These are phyloP conservation scores for Neofusicoccum parvum DNA, from an alignment of 2,329 filamentous ascomycete species.

Conservation along the genomic window DNA sequence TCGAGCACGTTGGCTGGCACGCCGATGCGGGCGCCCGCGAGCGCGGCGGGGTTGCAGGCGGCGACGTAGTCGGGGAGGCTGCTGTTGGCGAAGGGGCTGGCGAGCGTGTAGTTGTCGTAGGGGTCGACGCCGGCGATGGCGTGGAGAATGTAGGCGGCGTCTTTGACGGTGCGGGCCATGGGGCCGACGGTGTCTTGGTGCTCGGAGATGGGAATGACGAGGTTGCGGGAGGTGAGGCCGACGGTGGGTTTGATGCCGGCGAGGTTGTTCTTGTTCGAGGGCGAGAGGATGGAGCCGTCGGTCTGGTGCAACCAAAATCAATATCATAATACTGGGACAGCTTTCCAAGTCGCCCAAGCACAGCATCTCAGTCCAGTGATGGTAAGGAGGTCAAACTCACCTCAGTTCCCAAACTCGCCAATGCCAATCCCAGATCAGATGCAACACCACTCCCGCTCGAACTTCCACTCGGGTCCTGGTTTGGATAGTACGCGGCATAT, in stretches of 20 bases:
- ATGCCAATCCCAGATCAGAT: slow-evolving; percentile 60
- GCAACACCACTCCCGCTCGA: slow-evolving; percentile 65
- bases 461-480: slow-evolving; percentile 64
- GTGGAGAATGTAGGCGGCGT: slow-evolving; percentile 59
- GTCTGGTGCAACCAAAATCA: slow-evolving; percentile 43
- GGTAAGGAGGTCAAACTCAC: too few relatives aligned
- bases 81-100: slow-evolving; percentile 54
- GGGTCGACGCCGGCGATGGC: slow-evolving; percentile 59
- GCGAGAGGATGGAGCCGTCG: slow-evolving; percentile 64
- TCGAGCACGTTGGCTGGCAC: slow-evolving; percentile 63
- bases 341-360: too few relatives aligned
- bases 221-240: slow-evolving; percentile 62
- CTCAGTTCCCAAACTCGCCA: slow-evolving; percentile 63
- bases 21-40: slow-evolving; percentile 64
- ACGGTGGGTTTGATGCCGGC: slow-evolving; percentile 62
- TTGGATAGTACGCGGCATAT: slow-evolving; percentile 61
- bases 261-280: slow-evolving; percentile 59
- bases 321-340: too few relatives aligned
- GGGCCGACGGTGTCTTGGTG: slow-evolving; percentile 61
- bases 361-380: too few relatives aligned
- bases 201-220: slow-evolving; percentile 67
- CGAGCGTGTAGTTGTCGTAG: slow-evolving; percentile 60
- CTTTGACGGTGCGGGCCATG: slow-evolving; percentile 61
- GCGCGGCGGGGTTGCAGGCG: slow-evolving; percentile 56
- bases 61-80: slow-evolving; percentile 62